Conservation (phyloP, 1,284 basidiomycete genomes). For the Wallemia ichthyophaga region DNA sequence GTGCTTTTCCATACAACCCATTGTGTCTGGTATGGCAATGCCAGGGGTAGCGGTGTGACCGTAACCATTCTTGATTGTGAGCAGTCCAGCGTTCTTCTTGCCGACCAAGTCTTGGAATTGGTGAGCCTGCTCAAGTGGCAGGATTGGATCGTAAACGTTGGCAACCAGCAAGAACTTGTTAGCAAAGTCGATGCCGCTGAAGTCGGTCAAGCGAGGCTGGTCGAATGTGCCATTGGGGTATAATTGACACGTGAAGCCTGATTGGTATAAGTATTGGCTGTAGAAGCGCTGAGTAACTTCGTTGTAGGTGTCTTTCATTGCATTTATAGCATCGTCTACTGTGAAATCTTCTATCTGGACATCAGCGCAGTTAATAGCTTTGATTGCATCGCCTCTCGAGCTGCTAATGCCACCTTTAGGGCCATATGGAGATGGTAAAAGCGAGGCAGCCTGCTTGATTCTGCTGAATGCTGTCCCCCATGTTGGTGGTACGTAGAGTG, state of each 20-base stretch:
- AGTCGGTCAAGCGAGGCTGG: not conserved
- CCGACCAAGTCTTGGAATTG: not conserved
- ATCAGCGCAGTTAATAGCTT: not conserved
- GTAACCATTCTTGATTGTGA: not conserved
- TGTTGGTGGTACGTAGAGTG: not conserved
- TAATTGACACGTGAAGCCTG: not conserved
- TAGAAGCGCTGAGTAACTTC: not conserved
- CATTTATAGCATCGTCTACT: not conserved
- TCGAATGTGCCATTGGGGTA: not conserved
- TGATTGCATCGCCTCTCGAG: not conserved
- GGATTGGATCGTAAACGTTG: not conserved
- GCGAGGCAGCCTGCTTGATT: not conserved
- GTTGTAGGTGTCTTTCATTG: not conserved
- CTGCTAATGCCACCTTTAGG: no score
- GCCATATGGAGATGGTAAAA: not conserved
- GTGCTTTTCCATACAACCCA: not conserved
- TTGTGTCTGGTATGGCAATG: not conserved
- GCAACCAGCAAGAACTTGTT: not conserved
- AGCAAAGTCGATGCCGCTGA: not conserved
- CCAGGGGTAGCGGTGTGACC: not conserved
- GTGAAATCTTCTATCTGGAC: not conserved
- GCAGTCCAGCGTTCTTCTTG: not conserved
- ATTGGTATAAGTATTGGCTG: not conserved
- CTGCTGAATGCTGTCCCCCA: not conserved
- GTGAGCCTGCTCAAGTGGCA: not conserved